These are phyloP conservation scores for Diplodia sapinea DNA, from an alignment of 2,329 filamentous ascomycete genomes.

Conservation along the genomic window DNA sequence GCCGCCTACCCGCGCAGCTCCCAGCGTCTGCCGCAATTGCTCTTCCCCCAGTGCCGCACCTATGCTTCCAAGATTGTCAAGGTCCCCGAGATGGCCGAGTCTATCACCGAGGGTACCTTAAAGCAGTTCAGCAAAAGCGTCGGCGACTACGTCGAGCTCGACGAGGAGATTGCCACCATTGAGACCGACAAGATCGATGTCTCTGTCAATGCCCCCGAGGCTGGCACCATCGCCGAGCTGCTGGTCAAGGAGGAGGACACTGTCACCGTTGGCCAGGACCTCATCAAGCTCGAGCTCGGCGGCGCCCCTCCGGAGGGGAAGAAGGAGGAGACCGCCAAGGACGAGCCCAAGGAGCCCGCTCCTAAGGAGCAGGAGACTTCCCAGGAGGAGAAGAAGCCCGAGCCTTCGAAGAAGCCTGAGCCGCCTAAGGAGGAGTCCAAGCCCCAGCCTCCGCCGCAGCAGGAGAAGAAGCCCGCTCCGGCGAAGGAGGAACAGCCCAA, in stretches of 20 bases:
- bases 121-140: constrained; percentile 95
- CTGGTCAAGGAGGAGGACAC: constrained; percentile 94
- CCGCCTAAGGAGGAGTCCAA: constrained; percentile 44
- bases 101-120: constrained; percentile 94
- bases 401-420: constrained; percentile 25
- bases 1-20: constrained; percentile 37
- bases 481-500: constrained; percentile 43
- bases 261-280: constrained; percentile 89
- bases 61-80: constrained; percentile 81
- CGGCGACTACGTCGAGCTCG: constrained; percentile 91
- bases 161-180: constrained; percentile 98
- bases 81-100: constrained; percentile 98
- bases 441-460: constrained; percentile 43
- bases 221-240: constrained; percentile 90
- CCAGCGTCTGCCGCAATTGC: constrained; percentile 39
- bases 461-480: constrained; percentile 45
- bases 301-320: constrained; percentile 58
- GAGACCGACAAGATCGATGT: constrained; percentile 99
- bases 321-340: constrained; percentile 58
- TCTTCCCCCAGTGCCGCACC: constrained; percentile 43
- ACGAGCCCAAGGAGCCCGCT: constrained; percentile 66
- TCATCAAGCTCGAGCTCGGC: constrained; percentile 80
- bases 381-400: constrained; percentile 50
- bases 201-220: constrained; percentile 89
- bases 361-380: constrained; percentile 63